phyloP scores from a whole-genome alignment of 192 early-diverging fungal genomes.

The Lunasporangiospora selenospora region DNA sequence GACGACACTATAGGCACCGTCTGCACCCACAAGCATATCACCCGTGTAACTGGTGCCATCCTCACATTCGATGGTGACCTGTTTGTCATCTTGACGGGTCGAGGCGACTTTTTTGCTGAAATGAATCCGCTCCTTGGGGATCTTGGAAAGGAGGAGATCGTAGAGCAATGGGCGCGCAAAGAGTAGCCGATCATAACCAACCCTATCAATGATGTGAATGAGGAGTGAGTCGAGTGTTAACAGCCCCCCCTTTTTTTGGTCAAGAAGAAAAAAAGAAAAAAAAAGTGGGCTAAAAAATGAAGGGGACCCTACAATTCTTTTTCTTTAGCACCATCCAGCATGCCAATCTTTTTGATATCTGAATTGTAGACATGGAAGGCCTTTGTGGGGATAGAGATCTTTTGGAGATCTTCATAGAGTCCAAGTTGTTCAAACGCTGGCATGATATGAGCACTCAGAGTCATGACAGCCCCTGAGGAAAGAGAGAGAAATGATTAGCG shows the following conservation, averaged over 20 bases:
- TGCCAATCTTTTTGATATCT: slow-evolving; percentile 4
- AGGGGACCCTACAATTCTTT: background rate
- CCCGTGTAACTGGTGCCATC: background rate
- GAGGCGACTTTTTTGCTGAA: background rate
- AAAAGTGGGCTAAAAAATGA: background rate
- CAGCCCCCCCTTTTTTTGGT: slow-evolving; percentile 2
- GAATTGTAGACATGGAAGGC: slow-evolving; percentile 34
- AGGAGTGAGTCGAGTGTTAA: background rate
- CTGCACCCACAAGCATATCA: background rate
- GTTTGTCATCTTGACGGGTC: background rate
- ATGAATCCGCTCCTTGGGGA: background rate
- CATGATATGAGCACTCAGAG: slow-evolving; percentile 28
- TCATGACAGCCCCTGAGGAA: slow-evolving; percentile 7
- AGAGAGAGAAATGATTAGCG: too few species aligned
- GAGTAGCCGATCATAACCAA: background rate
- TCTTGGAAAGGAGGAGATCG: background rate
- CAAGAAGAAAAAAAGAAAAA: background rate
- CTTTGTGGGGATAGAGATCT: slow-evolving; percentile 20
- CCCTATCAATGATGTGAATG: background rate
- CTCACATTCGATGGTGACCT: background rate
- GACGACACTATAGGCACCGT: background rate
- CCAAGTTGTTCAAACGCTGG: slow-evolving; percentile 35
- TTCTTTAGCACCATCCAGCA: background rate
- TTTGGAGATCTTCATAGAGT: slow-evolving; percentile 15
- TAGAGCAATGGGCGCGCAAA: background rate